Conservation (phyloP, 2,329 filamentous ascomycete species). For the Dactylonectria estremocensis region DNA sequence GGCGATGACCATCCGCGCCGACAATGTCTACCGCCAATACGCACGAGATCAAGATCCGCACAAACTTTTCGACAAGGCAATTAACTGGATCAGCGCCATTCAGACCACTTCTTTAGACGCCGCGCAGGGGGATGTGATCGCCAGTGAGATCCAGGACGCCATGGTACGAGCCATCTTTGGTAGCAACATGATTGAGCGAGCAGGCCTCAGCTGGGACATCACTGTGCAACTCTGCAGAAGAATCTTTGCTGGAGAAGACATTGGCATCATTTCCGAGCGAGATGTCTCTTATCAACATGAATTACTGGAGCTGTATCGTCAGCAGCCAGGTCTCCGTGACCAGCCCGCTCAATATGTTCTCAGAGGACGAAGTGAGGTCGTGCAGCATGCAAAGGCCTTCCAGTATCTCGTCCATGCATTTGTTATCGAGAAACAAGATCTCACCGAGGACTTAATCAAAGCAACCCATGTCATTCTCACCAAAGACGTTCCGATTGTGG, state of each 20-base stretch:
- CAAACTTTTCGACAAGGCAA: conserved; percentile 32
- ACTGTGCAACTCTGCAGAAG: conserved; percentile 38
- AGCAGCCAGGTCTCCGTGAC: conserved; percentile 1
- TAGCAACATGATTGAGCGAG: conserved; percentile 47
- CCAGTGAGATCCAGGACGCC: conserved; percentile 30
- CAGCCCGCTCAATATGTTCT: conserved; percentile 15
- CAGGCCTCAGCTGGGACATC: conserved; percentile 32
- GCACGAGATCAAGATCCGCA: conserved; percentile 24
- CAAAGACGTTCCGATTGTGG: conserved; percentile 17
- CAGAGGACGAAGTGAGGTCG: conserved; percentile 37
- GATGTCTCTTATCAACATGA: conserved; percentile 6
- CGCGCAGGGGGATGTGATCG: conserved; percentile 24
- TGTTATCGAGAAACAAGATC: not conserved
- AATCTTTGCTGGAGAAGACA: conserved; percentile 30
- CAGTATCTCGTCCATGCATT: conserved; percentile 38
- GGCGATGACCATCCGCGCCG: conserved; percentile 16
- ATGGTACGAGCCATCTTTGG: conserved; percentile 44
- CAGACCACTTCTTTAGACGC: not conserved
- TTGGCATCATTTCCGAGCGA: conserved; percentile 18
- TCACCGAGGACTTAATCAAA: conserved; percentile 41
- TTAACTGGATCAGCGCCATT: not conserved
- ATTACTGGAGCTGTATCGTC: conserved; percentile 19
- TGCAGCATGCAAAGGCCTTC: conserved; percentile 44
- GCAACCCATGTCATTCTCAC: conserved; percentile 39
- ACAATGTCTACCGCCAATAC: conserved; percentile 29